These are phyloP conservation scores for Collybia sp. DNA, from an alignment of 768 basidiomycete genomes.

Conservation along the genomic window DNA sequence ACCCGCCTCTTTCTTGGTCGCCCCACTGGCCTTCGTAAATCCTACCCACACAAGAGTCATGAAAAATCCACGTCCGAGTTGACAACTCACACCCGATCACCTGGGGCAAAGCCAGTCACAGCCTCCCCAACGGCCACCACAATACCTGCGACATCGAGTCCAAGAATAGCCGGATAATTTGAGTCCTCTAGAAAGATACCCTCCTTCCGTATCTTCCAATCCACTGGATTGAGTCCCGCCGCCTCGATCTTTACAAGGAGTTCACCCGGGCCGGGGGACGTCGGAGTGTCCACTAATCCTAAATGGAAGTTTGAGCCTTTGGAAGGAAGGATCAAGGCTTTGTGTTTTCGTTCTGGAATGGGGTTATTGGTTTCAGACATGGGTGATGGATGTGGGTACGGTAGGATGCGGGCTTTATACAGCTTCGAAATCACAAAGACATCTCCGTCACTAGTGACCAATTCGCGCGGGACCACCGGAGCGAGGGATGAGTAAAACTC, in stretches of 20 bases:
- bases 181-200: not conserved
- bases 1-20: not conserved
- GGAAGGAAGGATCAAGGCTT: conserved; percentile 19
- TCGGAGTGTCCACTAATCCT: conserved; percentile 9
- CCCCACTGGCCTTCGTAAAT: not conserved
- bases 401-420: no score
- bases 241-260: conserved; percentile 37
- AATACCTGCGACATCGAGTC: not conserved
- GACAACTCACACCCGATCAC: not conserved
- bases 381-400: no score
- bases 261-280: conserved; percentile 30
- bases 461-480: no score
- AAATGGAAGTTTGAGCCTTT: conserved; percentile 14
- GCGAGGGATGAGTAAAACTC: no score
- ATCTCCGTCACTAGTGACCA: no score
- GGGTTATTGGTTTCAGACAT: not conserved
- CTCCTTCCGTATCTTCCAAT: conserved; percentile 27
- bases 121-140: not conserved
- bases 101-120: not conserved
- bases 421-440: no score
- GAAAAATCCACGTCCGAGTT: no score
- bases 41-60: not conserved
- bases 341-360: conserved; percentile 10
- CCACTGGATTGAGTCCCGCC: conserved; percentile 43
- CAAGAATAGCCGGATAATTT: not conserved